These are phyloP conservation scores for Hygrocybe punicea DNA, from an alignment of 768 basidiomycete species.

Conservation along the genomic window DNA sequence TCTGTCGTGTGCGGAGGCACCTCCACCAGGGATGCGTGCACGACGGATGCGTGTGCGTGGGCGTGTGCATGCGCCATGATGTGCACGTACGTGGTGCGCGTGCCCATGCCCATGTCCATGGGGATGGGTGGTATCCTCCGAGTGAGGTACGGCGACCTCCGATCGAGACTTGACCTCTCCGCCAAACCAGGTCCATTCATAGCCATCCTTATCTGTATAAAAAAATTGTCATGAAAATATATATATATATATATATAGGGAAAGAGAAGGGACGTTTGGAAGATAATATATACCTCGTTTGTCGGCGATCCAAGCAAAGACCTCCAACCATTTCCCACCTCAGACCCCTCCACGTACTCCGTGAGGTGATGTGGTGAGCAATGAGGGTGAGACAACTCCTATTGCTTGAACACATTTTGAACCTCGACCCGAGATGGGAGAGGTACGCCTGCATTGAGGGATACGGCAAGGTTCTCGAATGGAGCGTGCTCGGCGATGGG, in stretches of 20 bases:
- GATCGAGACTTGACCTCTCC: too few species aligned
- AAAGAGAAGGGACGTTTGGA: slow-evolving; percentile 26
- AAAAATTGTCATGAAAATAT: too few species aligned
- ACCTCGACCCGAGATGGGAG: too few species aligned
- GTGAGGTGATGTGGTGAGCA: slow-evolving; percentile 12
- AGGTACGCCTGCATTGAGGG: too few species aligned
- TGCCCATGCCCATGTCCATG: too few species aligned
- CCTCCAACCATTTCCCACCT: slow-evolving; percentile 77
- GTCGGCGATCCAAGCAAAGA: slow-evolving; percentile 84
- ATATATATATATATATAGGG: too few species aligned
- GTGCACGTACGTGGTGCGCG: not conserved
- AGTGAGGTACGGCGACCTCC: too few species aligned
- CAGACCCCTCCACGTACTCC: slow-evolving; percentile 87
- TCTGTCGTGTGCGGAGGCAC: not conserved
- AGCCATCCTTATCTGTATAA: slow-evolving; percentile 5
- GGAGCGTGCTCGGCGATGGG: too few species aligned
- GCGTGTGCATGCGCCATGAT: not conserved
- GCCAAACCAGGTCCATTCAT: slow-evolving; percentile 22
- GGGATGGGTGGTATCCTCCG: too few species aligned
- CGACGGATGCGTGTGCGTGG: not conserved
- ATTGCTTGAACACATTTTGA: too few species aligned
- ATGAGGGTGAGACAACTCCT: too few species aligned
- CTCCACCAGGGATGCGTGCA: not conserved
- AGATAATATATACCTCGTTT: slow-evolving; percentile 30
- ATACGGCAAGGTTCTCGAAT: too few species aligned